Percentiles rank a stretch among this genome's conserved stretches.
phyloP scores from a whole-genome alignment of 208 protist genomes.

The Leishmania arabica region DNA sequence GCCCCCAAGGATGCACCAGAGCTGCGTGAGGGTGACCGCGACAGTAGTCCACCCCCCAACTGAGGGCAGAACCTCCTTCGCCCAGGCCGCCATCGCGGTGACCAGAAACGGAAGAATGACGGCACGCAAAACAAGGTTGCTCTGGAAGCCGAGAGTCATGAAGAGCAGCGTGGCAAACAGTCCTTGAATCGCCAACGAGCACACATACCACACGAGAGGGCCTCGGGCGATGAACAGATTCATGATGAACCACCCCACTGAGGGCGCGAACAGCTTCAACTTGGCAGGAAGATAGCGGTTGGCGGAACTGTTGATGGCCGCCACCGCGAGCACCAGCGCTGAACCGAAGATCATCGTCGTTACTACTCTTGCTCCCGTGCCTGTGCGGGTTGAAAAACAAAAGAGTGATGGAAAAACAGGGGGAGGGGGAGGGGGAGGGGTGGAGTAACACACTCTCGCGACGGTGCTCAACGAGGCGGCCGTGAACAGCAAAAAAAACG shows the following conservation, averaged over 20 bases:
- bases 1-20: constrained; percentile 46
- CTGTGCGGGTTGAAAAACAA: neutral
- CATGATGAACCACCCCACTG: constrained; percentile 40
- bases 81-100: constrained; percentile 16
- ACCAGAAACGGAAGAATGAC: constrained; percentile 28
- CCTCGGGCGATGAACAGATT: constrained; percentile 33
- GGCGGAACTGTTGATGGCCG: constrained; percentile 18
- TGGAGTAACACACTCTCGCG: too few relatives aligned
- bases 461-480: too few relatives aligned
- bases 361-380: neutral
- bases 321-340: constrained; percentile 9
- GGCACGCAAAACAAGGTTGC: constrained; percentile 16
- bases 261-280: constrained; percentile 23
- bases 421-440: neutral
- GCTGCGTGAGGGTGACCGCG: constrained; percentile 35
- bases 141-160: constrained; percentile 22
- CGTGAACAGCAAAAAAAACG: neutral
- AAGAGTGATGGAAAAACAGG: neutral
- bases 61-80: constrained; percentile 18
- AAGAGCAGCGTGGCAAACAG: constrained; percentile 28
- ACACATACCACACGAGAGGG: constrained; percentile 16
- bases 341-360: constrained; percentile 8
- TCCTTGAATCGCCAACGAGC: constrained; percentile 31
- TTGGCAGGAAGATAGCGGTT: constrained; percentile 21
- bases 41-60: neutral